Evolutionary conservation across 352 stramenopile species (phyloP), one percentile per base, ranked within the genome.

Genomic region (Pelagophyceae sp.): DNA sequence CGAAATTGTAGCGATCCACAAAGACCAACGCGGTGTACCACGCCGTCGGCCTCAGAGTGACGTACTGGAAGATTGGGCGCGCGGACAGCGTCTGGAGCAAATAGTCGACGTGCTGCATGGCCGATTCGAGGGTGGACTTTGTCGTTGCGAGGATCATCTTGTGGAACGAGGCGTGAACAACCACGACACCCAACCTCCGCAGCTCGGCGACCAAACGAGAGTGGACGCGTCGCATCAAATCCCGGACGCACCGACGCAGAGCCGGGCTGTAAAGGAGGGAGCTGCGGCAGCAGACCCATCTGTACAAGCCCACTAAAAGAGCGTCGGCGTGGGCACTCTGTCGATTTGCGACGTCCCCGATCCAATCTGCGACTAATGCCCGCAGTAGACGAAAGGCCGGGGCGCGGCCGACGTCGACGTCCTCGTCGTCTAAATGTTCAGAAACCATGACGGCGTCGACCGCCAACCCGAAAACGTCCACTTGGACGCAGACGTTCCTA

Each of bases 1-100:
- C 94, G 77, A 95, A 98, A 78, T 99, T 98, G 77, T 98, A 92
- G 20, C 93, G 88, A 81, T 98, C 94, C 38, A 98, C 78, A 77
- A 98, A 98, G 19, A 98, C 81, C 33, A 97, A 84, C 77, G 98
- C 88, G 37, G 92, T 88, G 77, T 94, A 94, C 79, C 91, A 98
- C 77, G 86, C 86, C 72, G 82, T 87, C 2, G 87, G 84, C 27
- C 82, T 82, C 11, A 95, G 31, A 20, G 51, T 2, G 78, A 72
- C 82, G 82, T 76, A 91, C 75, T 45, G 82, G 77, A 63, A 74
- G 35, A 80, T 78, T 27, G 88, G 78, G 65, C 80, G 72, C 79
- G 79, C 77, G 27, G 79, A 58, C 65, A 98, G 89, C 0, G 94
- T 98, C 76, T 92, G 90, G 45, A 97, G 83, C 15, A 98, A 91